Evolutionary conservation across 768 basidiomycete genomes (phyloP), one percentile per base, ranked within the genome.

Genomic region (Amanita rubescens): DNA sequence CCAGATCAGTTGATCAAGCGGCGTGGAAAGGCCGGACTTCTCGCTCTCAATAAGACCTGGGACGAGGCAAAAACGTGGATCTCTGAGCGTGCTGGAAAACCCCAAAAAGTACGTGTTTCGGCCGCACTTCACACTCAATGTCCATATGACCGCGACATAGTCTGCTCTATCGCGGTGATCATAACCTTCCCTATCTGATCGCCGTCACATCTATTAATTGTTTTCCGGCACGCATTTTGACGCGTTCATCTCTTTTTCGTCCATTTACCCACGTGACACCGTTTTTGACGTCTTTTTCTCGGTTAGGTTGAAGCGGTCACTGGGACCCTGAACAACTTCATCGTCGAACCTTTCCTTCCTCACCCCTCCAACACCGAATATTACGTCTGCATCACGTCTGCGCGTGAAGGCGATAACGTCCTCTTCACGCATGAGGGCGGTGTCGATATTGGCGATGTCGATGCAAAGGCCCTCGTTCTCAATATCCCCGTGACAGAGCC

Each of bases 1-100:
- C 94, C 94, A 22, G 94, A 95, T 75, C 94, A 96, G 75, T 87
- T 98, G 71, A 98, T 98, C 83, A 99, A 98, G 78, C 89, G 96
- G 59, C 90, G 96, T 57, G 96, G 96, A 64, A 99, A 99, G 80
- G 93, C 93, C 19, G 96, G 96, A 59, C 80, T 99, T 12, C 82
- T 99, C 58, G 84, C 85, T 33, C 79, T 99, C 60, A 97, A 98
- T 84, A 94, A 94, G 75, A 76, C 78, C 20, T 96, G 90, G 90
- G 76, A 84, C 34, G 89, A 87, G 63, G 90, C 90, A 19, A 90
- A 81, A 66, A 70, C 78, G 47, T 98, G 96, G 94, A 89, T 98
- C 65, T 65, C 76, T 50, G 82, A 86, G 58, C 79, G 87, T 33
- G 94, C 95, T 30, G 94, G 95, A 56, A 96, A 96, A 71, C 87